Base-by-base conservation (phyloP, 2,329 filamentous ascomycete species). In the Amauroascus niger region DNA sequence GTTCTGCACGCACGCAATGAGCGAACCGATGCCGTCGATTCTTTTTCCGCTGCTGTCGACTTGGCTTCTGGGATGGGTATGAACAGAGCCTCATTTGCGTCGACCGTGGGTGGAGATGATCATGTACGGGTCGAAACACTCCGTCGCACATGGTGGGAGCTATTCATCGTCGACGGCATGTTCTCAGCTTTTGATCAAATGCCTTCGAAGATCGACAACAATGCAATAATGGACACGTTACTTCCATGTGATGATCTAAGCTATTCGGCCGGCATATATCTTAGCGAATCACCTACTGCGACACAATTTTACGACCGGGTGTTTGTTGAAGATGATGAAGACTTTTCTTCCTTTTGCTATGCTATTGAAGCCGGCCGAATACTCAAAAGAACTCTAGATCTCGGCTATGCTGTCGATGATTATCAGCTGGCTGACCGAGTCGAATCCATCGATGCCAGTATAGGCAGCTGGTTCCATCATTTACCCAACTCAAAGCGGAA, bases 131-230 rank as follows among this genome's bases (percentile, higher is more conserved):
- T 91, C 65, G 90, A 96, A 68, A 87, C 84, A 65, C 85, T 88
- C 80, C 80, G 88, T 16, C 78, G 90, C 55, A 96, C 89, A 1
- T 96, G 89, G 89, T 96, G 90, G 90, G 88, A 80, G 61, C 63
- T 87, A 37, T 91, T 84, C 64, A 79, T 87, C n/a, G 79, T 88
- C 13, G 88, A 95, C 65, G 87, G 85, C 52, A 85, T 95, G 78
- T 78, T 94, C 60, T 87, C 88, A 4, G 87, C 87, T 2, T 82
- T 95, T 16, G 70, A 70, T 2, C 64, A 70, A 11, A 66, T 68
- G 53, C 59, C 57, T 14, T 60, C 55, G 14, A 60, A 87, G 86
- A 79, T 81, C 57, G 84, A 85, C 40, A 84, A 80, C 53, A 87
- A 87, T 66, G 76, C 89, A 6, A 69, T 74, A 5, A 77, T 80